Evolutionary conservation across 345 rosid species (phyloP).

Genomic region (Rhodomyrtus tomentosa): DNA sequence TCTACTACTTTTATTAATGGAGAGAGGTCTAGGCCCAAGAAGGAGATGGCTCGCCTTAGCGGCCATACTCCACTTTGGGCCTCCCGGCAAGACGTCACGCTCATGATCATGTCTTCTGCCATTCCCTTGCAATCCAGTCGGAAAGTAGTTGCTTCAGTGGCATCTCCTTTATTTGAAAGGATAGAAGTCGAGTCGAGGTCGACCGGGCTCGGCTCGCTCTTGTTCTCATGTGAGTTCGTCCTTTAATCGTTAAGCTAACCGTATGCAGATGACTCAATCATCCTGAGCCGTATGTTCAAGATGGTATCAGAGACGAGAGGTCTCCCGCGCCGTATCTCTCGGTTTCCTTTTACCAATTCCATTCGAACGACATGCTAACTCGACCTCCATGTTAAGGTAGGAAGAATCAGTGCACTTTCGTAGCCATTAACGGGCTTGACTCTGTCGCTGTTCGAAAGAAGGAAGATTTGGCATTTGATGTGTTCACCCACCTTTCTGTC

Average conservation of each 20-base stretch:
- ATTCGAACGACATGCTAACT: not conserved
- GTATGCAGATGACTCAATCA: not conserved
- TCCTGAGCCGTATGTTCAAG: not conserved
- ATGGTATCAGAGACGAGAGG: not conserved
- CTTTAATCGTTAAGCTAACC: not conserved
- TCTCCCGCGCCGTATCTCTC: not conserved
- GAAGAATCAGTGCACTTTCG: not conserved
- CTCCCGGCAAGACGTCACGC: not conserved
- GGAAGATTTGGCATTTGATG: not conserved
- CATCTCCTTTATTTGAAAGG: not conserved
- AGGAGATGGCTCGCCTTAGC: not conserved
- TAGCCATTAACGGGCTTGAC: not conserved
- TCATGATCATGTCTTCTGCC: not conserved
- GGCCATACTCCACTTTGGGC: not conserved
- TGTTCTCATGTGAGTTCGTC: not conserved
- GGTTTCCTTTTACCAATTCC: not conserved
- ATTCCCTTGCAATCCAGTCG: not conserved
- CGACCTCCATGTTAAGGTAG: not conserved
- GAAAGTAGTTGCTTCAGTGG: not conserved
- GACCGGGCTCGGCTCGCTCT: not conserved
- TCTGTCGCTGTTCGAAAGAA: not conserved
- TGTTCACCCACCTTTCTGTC: not conserved
- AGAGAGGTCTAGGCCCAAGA: not conserved
- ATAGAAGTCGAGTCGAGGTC: not conserved
- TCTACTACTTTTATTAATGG: not conserved